A percentile compares a stretch with the other conserved stretches of the same genome.
phyloP scores from a whole-genome alignment of 2,329 filamentous ascomycete genomes.

The Ambrosiella cleistominuta region DNA sequence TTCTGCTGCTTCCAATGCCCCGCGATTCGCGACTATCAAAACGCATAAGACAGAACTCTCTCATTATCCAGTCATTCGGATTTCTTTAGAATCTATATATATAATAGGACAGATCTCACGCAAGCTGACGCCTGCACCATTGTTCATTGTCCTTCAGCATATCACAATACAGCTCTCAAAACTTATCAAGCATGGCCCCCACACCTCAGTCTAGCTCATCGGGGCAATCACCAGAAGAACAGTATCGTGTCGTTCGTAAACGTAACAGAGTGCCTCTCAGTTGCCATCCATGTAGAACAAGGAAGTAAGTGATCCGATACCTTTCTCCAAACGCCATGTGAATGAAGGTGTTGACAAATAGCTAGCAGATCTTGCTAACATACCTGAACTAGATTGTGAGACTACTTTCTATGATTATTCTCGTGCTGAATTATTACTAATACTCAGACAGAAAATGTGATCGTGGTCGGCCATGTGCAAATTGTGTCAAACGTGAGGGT shows the following conservation, averaged over 20 bases:
- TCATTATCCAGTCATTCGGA: no score
- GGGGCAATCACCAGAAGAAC: conserved; percentile 63
- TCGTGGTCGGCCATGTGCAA: conserved; percentile 76
- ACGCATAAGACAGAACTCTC: no score
- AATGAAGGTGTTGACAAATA: conserved; percentile 21
- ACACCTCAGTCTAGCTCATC: conserved; percentile 62
- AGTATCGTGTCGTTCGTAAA: conserved; percentile 78
- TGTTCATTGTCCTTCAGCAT: no score
- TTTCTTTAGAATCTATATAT: no score
- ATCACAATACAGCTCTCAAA: no score
- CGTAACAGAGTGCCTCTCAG: conserved; percentile 83
- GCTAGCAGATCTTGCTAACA: conserved; percentile 10
- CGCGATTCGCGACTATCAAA: no score
- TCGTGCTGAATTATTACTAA: neutral
- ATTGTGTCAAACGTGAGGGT: conserved; percentile 81
- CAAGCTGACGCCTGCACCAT: no score
- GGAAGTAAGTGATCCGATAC: conserved; percentile 47
- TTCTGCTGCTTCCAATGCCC: no score
- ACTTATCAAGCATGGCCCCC: conserved; percentile 40
- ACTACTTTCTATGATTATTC: neutral
- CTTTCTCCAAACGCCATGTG: neutral
- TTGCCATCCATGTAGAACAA: conserved; percentile 75
- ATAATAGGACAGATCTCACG: no score
- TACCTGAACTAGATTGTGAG: conserved; percentile 11
- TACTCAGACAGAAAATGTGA: conserved; percentile 61